Conservation (phyloP, 2,329 filamentous ascomycete species). For the Hypoxylon sp. region DNA sequence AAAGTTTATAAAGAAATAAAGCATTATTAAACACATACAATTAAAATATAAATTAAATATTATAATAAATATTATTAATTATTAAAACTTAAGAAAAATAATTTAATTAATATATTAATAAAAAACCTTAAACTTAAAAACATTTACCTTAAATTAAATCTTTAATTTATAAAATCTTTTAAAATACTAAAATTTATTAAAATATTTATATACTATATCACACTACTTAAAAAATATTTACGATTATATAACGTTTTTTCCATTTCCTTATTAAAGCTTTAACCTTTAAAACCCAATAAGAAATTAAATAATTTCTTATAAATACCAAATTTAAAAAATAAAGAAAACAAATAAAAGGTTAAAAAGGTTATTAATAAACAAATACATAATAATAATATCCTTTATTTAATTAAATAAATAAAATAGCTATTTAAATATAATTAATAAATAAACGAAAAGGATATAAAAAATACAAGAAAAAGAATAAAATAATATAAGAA, state of each 20-base stretch:
- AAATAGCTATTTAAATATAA: neutral
- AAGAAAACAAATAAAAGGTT: neutral
- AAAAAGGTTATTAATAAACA: neutral
- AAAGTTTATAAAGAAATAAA: too few species aligned
- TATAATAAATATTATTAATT: neutral
- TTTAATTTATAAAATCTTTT: too few species aligned
- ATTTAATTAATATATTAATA: neutral
- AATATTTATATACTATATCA: too few species aligned
- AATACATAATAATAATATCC: neutral
- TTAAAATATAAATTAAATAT: neutral
- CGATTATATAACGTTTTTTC: too few species aligned
- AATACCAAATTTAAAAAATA: neutral
- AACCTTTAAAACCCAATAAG: too few species aligned
- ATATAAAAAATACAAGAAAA: neutral
- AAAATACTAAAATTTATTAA: too few species aligned
- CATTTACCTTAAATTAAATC: too few species aligned
- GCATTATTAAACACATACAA: neutral
- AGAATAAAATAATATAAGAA: slow-evolving; percentile 2
- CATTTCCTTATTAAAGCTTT: too few species aligned
- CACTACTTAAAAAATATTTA: too few species aligned
- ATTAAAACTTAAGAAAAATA: neutral
- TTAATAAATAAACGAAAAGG: neutral
- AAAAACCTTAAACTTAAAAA: neutral
- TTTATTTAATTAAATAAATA: neutral
- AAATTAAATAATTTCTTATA: too few species aligned